phyloP scores from a whole-genome alignment of 2,329 filamentous ascomycete species.

The Cyphellophora europaea region DNA sequence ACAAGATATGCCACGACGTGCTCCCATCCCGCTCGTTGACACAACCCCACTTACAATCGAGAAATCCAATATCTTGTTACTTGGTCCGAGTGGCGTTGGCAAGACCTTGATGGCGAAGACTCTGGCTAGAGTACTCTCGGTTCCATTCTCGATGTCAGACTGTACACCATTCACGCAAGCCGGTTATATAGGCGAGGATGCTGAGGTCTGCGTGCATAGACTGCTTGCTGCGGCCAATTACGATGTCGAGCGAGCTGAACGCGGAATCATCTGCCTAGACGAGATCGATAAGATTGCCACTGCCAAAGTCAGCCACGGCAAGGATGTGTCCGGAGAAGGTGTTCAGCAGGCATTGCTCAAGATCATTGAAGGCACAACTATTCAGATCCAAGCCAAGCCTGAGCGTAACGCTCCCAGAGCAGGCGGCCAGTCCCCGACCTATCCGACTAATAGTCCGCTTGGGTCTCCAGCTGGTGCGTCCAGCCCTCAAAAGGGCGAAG shows the following conservation, averaged over 20 bases:
- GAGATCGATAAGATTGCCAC: conserved; percentile 97
- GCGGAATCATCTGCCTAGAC: conserved; percentile 89
- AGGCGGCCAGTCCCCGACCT: conserved; percentile 28
- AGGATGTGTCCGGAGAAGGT: conserved; percentile 91
- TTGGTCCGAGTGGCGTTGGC: conserved; percentile 88
- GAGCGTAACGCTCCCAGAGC: conserved; percentile 32
- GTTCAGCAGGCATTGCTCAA: conserved; percentile 94
- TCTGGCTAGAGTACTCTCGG: conserved; percentile 81
- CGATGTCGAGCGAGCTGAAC: conserved; percentile 72
- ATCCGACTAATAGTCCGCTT: conserved; percentile 29
- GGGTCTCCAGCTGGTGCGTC: conserved; percentile 22
- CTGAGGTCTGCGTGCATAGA: conserved; percentile 88
- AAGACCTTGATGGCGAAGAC: conserved; percentile 93
- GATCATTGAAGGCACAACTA: conserved; percentile 89
- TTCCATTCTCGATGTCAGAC: conserved; percentile 91
- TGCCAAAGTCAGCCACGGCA: conserved; percentile 75
- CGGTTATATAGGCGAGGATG: conserved; percentile 95
- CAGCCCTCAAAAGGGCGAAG: conserved; percentile 43
- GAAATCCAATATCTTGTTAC: conserved; percentile 86
- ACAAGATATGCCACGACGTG: not conserved
- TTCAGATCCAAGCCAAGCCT: conserved; percentile 79
- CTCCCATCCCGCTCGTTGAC: conserved; percentile 39
- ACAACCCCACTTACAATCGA: conserved; percentile 64
- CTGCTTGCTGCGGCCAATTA: conserved; percentile 86
- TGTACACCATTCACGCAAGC: conserved; percentile 95